phyloP scores from a whole-genome alignment of 768 basidiomycete species.

The Auricularia cornea region DNA sequence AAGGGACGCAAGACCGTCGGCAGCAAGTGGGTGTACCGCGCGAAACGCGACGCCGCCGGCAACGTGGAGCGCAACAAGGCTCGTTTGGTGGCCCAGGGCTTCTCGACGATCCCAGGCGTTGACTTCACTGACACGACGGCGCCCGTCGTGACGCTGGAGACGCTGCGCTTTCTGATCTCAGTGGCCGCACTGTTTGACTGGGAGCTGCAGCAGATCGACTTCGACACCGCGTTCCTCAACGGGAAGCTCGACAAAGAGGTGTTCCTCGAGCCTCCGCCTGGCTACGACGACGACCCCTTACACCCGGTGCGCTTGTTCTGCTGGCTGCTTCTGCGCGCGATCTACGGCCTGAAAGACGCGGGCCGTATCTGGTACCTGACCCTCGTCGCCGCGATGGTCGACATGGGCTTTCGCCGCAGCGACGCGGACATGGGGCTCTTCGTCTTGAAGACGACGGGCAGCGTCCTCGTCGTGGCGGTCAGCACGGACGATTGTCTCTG shows the following conservation, averaged over 20 bases:
- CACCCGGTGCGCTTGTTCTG: slow-evolving; percentile 1
- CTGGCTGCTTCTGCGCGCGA: slow-evolving; percentile 14
- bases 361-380: slow-evolving; percentile 23
- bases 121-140: slow-evolving; percentile 19
- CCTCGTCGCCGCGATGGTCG: slow-evolving; percentile 20
- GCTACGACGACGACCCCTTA: slow-evolving; percentile 5
- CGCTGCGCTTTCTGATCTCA: slow-evolving; percentile 24
- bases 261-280: slow-evolving; percentile 11
- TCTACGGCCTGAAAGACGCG: slow-evolving; percentile 36
- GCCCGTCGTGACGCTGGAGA: slow-evolving; percentile 18
- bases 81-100: slow-evolving; percentile 25
- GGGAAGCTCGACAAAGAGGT: slow-evolving; percentile 22
- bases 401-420: slow-evolving; percentile 5
- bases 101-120: slow-evolving; percentile 20
- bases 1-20: slow-evolving; percentile 10
- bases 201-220: slow-evolving; percentile 34
- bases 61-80: slow-evolving; percentile 14
- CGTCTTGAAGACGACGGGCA: slow-evolving; percentile 20
- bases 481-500: slow-evolving; percentile 28
- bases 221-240: slow-evolving; percentile 36
- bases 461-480: slow-evolving; percentile 5
- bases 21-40: slow-evolving; percentile 24
- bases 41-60: slow-evolving; percentile 20
- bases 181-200: slow-evolving; percentile 27
- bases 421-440: slow-evolving; percentile 19